Evolutionary conservation across 257 asterid genomes (phyloP).

Genomic region (Cordia subcordata): DNA sequence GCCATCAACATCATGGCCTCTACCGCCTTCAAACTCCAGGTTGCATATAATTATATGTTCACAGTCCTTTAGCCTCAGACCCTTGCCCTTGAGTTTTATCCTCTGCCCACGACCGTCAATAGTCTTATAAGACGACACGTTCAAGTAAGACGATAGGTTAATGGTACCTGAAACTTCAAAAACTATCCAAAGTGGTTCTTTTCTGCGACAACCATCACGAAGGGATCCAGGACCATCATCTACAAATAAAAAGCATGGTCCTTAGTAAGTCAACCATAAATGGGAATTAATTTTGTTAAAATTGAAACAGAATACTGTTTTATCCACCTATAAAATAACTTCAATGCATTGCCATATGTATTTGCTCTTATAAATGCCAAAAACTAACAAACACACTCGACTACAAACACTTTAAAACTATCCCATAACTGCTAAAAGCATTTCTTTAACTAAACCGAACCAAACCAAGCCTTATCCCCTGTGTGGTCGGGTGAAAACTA

Average conservation of each 20-base stretch:
- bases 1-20: constrained; percentile 73
- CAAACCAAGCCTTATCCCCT: no score
- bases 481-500: no score
- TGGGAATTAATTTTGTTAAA: no score
- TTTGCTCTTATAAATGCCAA: no score
- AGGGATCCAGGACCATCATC: constrained; percentile 99
- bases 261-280: no score
- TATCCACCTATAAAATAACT: no score
- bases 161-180: constrained; percentile 83
- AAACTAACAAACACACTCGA: no score
- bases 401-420: no score
- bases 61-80: constrained; percentile 76
- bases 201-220: constrained; percentile 68
- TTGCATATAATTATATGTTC: constrained; percentile 86
- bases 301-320: neutral
- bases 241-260: constrained; percentile 14
- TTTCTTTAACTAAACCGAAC: no score
- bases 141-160: constrained; percentile 57
- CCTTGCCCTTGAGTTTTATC: constrained; percentile 68
- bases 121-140: constrained; percentile 68
- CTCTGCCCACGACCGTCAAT: constrained; percentile 89
- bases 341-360: no score
- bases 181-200: constrained; percentile 78
- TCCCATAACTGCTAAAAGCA: no score
- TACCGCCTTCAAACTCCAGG: constrained; percentile 56